Percentiles rank a stretch among this genome's conserved stretches.
Evolutionary conservation across 768 basidiomycete species (phyloP).

Genomic region (Boletus sp.): DNA sequence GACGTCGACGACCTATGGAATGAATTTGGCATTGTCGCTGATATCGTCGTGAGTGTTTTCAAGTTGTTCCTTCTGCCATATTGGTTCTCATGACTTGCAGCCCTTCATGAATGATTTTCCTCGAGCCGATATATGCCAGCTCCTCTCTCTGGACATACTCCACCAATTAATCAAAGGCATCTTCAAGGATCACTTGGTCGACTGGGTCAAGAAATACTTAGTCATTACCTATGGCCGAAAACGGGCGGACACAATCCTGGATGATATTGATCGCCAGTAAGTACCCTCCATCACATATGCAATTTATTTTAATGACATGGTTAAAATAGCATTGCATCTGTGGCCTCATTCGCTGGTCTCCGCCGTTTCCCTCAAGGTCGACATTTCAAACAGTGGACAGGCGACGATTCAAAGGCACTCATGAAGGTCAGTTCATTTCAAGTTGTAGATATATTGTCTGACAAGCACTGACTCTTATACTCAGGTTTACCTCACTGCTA

Average conservation of each 20-base stretch:
- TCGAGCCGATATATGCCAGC: neutral
- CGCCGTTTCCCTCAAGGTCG: neutral
- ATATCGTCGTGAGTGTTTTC: neutral
- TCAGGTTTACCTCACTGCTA: neutral
- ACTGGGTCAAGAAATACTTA: neutral
- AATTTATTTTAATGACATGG: neutral
- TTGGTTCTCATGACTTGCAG: neutral
- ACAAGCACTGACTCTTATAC: no score
- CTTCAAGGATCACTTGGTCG: neutral
- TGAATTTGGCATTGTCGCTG: neutral
- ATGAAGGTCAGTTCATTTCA: neutral
- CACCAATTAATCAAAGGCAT: neutral
- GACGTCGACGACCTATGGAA: neutral
- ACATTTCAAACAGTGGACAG: neutral
- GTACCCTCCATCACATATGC: neutral
- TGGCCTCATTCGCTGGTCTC: neutral
- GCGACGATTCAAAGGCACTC: neutral
- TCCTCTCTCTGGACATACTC: neutral
- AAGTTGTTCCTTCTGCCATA: neutral
- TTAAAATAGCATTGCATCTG: neutral
- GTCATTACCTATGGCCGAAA: neutral
- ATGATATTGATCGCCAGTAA: neutral
- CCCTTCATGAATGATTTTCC: neutral
- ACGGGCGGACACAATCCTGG: neutral
- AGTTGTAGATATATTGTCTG: neutral